Evolutionary conservation across 306 rosid species (phyloP).

Genomic region (Glycine tomentella): DNA sequence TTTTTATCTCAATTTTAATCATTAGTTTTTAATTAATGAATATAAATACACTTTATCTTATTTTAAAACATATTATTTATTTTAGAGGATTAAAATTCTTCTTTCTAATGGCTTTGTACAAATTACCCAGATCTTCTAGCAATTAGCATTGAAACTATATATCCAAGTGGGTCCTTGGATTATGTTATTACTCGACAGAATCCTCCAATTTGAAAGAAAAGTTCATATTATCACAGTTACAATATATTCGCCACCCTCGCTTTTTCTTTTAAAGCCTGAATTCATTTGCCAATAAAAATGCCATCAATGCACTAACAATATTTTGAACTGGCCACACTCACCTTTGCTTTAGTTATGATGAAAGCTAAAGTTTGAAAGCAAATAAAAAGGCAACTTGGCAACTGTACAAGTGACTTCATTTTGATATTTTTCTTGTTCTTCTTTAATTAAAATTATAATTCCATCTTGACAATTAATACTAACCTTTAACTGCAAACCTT

Average conservation of each 20-base stretch:
- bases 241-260: neutral
- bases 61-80: too few species aligned
- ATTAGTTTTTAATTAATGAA: neutral
- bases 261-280: constrained; percentile 22
- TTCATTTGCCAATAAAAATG: constrained; percentile 28
- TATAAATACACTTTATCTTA: neutral
- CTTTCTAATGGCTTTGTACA: too few species aligned
- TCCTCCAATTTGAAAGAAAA: constrained; percentile 23
- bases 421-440: neutral
- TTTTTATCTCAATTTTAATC: neutral
- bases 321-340: constrained; percentile 17
- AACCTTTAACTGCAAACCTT: neutral
- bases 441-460: neutral
- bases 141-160: too few species aligned
- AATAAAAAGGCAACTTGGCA: constrained; percentile 10
- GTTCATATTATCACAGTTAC: neutral
- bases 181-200: neutral
- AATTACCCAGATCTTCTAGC: too few species aligned
- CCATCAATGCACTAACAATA: constrained; percentile 14
- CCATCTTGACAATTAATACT: neutral
- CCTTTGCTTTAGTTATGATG: constrained; percentile 21
- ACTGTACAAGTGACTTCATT: constrained; percentile 5
- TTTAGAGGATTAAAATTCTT: too few species aligned
- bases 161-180: too few species aligned
- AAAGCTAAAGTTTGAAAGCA: constrained; percentile 7